phyloP scores from a whole-genome alignment of 148 eudicot species.

The Rhododendron mucronatum region DNA sequence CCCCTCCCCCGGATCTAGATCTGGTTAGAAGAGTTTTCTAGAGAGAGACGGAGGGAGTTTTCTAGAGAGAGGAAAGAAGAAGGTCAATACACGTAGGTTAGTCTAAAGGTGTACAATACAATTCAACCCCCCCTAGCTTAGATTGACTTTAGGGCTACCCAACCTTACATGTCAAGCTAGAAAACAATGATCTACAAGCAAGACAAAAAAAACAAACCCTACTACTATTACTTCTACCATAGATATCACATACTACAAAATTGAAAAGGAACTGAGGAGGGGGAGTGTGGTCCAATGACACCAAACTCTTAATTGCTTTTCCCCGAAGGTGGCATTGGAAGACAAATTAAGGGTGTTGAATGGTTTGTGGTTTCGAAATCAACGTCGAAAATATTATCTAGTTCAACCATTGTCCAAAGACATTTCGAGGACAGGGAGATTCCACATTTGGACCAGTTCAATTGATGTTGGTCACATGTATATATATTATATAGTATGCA shows the following conservation, averaged over 20 bases:
- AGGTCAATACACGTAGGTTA: not conserved
- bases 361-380: not conserved
- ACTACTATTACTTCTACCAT: not conserved
- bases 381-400: not conserved
- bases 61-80: too few species aligned
- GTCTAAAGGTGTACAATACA: not conserved
- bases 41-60: too few species aligned
- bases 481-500: not conserved
- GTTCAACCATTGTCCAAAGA: not conserved
- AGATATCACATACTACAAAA: too few species aligned
- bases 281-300: not conserved
- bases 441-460: not conserved
- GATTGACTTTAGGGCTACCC: not conserved
- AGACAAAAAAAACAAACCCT: not conserved
- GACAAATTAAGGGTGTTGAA: not conserved
- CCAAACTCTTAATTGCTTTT: not conserved
- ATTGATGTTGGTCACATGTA: not conserved
- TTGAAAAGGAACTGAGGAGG: not conserved
- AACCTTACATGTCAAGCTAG: not conserved
- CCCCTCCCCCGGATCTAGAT: too few species aligned
- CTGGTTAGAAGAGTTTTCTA: too few species aligned
- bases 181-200: not conserved
- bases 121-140: not conserved
- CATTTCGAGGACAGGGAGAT: not conserved
- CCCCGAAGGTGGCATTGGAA: not conserved